These are phyloP conservation scores for Apium graveolens DNA, from an alignment of 129 eudicot species.

Conservation along the genomic window DNA sequence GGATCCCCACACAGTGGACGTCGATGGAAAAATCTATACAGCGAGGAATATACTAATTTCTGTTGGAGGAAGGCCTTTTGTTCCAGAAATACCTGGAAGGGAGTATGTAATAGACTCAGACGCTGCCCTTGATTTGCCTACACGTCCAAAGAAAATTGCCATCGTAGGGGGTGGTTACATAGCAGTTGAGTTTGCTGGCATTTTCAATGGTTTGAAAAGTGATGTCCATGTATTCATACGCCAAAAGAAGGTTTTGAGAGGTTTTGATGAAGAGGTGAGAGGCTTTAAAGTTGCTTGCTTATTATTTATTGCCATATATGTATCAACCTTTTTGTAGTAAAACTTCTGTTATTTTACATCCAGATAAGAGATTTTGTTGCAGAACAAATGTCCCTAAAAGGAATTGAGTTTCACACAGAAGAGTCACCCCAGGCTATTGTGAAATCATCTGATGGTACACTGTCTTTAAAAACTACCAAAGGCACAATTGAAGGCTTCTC, in stretches of 20 bases:
- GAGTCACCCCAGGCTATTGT: constrained; percentile 85
- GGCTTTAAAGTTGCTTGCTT: constrained; percentile 3
- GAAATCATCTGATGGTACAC: constrained; percentile 70
- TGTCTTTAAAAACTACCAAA: constrained; percentile 81
- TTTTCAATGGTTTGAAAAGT: constrained; percentile 87
- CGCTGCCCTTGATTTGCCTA: constrained; percentile 89
- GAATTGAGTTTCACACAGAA: constrained; percentile 93
- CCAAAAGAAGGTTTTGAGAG: constrained; percentile 91
- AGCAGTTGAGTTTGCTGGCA: constrained; percentile 97
- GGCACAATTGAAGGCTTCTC: constrained; percentile 92
- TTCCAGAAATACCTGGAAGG: constrained; percentile 94
- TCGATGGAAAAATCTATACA: constrained; percentile 83
- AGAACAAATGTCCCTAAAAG: constrained; percentile 88
- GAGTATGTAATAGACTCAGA: constrained; percentile 93
- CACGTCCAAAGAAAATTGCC: constrained; percentile 85
- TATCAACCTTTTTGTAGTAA: constrained; percentile 2
- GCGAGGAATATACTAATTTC: constrained; percentile 86
- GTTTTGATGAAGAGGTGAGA: constrained; percentile 95
- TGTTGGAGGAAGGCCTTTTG: constrained; percentile 94
- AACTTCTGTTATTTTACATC: constrained; percentile 9
- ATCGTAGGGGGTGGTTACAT: constrained; percentile 98
- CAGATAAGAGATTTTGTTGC: constrained; percentile 90
- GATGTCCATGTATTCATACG: constrained; percentile 94
- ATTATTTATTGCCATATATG: neutral
- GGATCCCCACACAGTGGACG: constrained; percentile 94